phyloP scores from a whole-genome alignment of 345 rosid genomes.

The Euphorbia peplus region DNA sequence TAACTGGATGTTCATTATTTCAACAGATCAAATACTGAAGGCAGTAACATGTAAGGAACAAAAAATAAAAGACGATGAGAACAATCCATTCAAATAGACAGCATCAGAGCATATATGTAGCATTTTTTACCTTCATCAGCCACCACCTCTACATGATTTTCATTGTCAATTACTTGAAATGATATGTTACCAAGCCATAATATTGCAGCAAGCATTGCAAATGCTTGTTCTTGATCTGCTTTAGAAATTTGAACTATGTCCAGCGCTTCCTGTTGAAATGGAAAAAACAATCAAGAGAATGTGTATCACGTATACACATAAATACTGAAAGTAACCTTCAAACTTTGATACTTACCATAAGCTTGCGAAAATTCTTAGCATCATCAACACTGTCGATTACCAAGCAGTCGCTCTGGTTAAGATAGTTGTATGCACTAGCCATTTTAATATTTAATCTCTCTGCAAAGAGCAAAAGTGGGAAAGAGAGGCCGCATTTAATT shows the following conservation, averaged over 20 bases:
- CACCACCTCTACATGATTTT: constrained; percentile 81
- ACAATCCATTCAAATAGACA: not conserved
- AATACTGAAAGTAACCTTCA: constrained; percentile 3
- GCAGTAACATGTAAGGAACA: not conserved
- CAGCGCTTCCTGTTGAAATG: constrained; percentile 62
- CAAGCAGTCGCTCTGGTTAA: constrained; percentile 84
- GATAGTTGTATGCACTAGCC: constrained; percentile 78
- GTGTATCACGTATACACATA: constrained; percentile 3
- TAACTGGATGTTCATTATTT: not conserved
- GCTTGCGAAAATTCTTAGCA: constrained; percentile 57
- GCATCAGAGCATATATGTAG: constrained; percentile 10
- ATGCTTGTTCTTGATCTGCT: constrained; percentile 72
- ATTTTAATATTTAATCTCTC: constrained; percentile 71
- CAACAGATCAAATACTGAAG: not conserved
- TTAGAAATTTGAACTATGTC: constrained; percentile 61
- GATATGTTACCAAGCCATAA: constrained; percentile 89
- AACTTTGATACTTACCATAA: constrained; percentile 51
- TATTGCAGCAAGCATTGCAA: constrained; percentile 81
- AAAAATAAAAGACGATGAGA: not conserved
- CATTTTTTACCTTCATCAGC: constrained; percentile 66
- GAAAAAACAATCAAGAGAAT: constrained; percentile 11
- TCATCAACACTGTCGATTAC: constrained; percentile 71
- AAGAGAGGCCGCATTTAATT: not conserved
- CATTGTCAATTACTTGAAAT: constrained; percentile 64
- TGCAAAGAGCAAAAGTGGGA: constrained; percentile 32